phyloP scores from a whole-genome alignment of 495 filamentous ascomycete genomes.

The Pseudevernia furfuracea region DNA sequence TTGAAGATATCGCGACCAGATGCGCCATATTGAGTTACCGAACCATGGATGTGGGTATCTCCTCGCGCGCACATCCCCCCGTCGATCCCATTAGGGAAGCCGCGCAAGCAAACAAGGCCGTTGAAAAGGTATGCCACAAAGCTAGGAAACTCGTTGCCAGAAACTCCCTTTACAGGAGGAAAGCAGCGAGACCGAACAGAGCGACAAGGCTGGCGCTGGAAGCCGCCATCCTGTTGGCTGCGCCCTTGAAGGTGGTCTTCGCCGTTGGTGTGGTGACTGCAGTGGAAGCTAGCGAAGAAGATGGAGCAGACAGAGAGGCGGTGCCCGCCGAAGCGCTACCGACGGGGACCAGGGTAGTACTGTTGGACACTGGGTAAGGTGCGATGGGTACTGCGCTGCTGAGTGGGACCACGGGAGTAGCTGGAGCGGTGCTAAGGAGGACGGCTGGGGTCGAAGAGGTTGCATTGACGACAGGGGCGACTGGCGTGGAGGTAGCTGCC shows the following conservation, averaged over 20 bases:
- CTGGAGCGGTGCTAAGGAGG: slow-evolving; percentile 17
- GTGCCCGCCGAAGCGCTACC: slow-evolving; percentile 17
- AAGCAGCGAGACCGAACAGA: slow-evolving; percentile 36
- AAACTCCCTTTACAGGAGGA: slow-evolving; percentile 30
- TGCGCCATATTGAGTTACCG: background rate
- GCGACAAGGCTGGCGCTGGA: slow-evolving; percentile 32
- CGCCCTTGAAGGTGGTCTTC: slow-evolving; percentile 26
- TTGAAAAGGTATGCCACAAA: background rate
- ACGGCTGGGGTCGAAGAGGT: slow-evolving; percentile 2
- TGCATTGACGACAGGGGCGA: slow-evolving; percentile 11
- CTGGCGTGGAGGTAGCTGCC: slow-evolving; percentile 9
- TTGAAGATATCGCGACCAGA: background rate
- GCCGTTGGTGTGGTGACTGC: background rate
- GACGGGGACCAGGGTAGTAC: slow-evolving; percentile 18
- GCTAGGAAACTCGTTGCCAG: background rate
- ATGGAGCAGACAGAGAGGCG: slow-evolving; percentile 10
- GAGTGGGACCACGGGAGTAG: slow-evolving; percentile 6
- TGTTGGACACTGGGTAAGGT: slow-evolving; percentile 3
- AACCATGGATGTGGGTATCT: background rate
- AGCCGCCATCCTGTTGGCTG: slow-evolving; percentile 30
- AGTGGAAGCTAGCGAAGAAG: background rate
- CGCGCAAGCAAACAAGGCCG: background rate
- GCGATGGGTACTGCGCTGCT: slow-evolving; percentile 3
- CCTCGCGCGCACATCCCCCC: background rate
- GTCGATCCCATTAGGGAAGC: background rate